phyloP scores from a whole-genome alignment of 805 yeast genomes.

The Candida silvatica region DNA sequence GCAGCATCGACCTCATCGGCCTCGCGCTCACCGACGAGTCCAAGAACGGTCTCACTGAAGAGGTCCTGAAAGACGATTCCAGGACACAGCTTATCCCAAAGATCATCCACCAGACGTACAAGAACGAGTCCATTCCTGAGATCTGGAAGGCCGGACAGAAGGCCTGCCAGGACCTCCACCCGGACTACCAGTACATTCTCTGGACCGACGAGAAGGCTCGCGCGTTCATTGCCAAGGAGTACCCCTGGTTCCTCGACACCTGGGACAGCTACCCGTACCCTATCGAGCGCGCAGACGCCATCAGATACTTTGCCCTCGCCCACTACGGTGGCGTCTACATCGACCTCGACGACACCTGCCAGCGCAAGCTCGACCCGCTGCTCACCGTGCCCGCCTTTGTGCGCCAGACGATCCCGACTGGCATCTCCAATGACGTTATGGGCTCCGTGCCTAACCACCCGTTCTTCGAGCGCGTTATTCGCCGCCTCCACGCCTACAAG shows the following conservation, averaged over 20 bases:
- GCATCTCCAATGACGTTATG: slow-evolving; percentile 90
- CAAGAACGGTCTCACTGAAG: slow-evolving; percentile 51
- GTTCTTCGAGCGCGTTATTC: slow-evolving; percentile 64
- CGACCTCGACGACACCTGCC: slow-evolving; percentile 87
- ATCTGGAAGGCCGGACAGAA: slow-evolving; percentile 74
- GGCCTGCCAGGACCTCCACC: slow-evolving; percentile 69
- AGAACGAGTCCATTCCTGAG: slow-evolving; percentile 69
- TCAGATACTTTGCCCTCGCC: slow-evolving; percentile 73
- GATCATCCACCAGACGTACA: slow-evolving; percentile 90
- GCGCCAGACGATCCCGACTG: slow-evolving; percentile 82
- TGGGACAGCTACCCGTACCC: slow-evolving; percentile 75
- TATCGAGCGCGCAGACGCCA: slow-evolving; percentile 85
- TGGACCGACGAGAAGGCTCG: slow-evolving; percentile 88
- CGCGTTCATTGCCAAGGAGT: slow-evolving; percentile 68
- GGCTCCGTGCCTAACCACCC: slow-evolving; percentile 85
- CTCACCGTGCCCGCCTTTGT: slow-evolving; percentile 79
- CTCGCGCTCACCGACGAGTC: slow-evolving; percentile 65
- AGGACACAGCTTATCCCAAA: slow-evolving; percentile 66
- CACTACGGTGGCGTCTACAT: slow-evolving; percentile 88
- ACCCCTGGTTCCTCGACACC: slow-evolving; percentile 78
- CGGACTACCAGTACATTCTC: slow-evolving; percentile 77
- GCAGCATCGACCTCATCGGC: slow-evolving; percentile 64
- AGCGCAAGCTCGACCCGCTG: slow-evolving; percentile 69
- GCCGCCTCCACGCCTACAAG: slow-evolving; percentile 53
- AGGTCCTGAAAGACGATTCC: slow-evolving; percentile 36